Evolutionary conservation across 1,139 yeast species (phyloP).

Genomic region (Suhomyces coccinellae): DNA sequence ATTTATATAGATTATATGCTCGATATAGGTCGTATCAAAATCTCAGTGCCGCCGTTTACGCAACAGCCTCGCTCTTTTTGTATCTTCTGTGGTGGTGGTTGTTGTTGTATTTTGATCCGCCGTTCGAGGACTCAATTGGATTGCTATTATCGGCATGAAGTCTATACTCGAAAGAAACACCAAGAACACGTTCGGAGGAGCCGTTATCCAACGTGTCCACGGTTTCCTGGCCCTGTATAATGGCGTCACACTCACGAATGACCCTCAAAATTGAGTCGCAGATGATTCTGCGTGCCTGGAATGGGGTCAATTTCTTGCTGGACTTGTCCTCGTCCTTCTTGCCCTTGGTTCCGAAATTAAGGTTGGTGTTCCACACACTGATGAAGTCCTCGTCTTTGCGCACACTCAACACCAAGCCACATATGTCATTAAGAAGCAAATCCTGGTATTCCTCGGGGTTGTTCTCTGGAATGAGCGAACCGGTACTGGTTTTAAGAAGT

Average conservation of each 20-base stretch:
- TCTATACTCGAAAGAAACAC: constrained; percentile 49
- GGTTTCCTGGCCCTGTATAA: constrained; percentile 36
- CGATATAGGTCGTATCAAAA: neutral
- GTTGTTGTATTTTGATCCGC: constrained; percentile 10
- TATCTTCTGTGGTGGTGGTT: constrained; percentile 15
- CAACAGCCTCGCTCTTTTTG: constrained; percentile 6
- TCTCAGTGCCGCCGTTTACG: neutral
- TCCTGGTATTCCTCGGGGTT: constrained; percentile 32
- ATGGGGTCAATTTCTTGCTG: constrained; percentile 38
- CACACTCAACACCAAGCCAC: constrained; percentile 53
- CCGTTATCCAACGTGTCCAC: constrained; percentile 36
- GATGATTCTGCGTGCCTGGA: constrained; percentile 50
- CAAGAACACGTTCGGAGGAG: constrained; percentile 42
- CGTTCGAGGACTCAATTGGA: constrained; percentile 15
- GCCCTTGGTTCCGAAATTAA: constrained; percentile 27
- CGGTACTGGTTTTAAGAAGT: constrained; percentile 45
- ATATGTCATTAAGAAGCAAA: constrained; percentile 45
- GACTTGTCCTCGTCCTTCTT: constrained; percentile 25
- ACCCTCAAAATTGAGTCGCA: constrained; percentile 50
- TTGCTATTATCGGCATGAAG: constrained; percentile 41
- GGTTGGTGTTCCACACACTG: constrained; percentile 55
- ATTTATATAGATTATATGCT: neutral
- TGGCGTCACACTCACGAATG: constrained; percentile 50
- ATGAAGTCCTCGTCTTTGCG: constrained; percentile 52
- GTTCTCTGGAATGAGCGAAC: constrained; percentile 41